Conservation (phyloP, 495 filamentous ascomycete genomes). For the Penicillium tannophilum region DNA sequence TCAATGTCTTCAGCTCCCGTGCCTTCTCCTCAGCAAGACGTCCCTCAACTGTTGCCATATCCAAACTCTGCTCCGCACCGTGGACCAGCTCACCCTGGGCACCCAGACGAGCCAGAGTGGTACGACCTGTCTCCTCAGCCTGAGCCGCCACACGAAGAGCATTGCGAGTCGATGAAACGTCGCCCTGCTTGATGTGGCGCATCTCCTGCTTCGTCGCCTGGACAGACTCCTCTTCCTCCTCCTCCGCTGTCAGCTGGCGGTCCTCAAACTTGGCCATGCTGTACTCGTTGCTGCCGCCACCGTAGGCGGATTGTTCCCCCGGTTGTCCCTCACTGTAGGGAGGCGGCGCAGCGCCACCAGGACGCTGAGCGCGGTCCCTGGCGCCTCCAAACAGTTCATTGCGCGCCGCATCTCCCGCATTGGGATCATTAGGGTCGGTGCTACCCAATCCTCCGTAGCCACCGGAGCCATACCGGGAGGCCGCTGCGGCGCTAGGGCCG, state of each 20-base stretch:
- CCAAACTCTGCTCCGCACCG: slow-evolving; percentile 74
- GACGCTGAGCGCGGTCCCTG: slow-evolving; percentile 50
- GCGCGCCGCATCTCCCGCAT: slow-evolving; percentile 53
- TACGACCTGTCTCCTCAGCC: slow-evolving; percentile 69
- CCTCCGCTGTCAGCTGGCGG: slow-evolving; percentile 73
- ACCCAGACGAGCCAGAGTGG: slow-evolving; percentile 69
- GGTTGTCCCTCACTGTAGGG: slow-evolving; percentile 43
- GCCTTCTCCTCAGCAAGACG: slow-evolving; percentile 74
- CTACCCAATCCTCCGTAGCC: slow-evolving; percentile 74
- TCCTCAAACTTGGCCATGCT: slow-evolving; percentile 64
- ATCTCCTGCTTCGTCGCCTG: slow-evolving; percentile 73
- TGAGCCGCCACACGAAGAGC: slow-evolving; percentile 65
- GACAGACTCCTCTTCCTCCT: slow-evolving; percentile 70
- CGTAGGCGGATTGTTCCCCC: slow-evolving; percentile 36
- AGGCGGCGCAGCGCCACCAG: slow-evolving; percentile 35
- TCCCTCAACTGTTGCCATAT: slow-evolving; percentile 67
- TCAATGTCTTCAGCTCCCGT: slow-evolving; percentile 72
- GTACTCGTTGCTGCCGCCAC: slow-evolving; percentile 49
- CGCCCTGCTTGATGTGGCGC: slow-evolving; percentile 71
- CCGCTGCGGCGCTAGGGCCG: slow-evolving; percentile 29
- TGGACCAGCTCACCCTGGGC: slow-evolving; percentile 76
- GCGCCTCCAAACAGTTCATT: slow-evolving; percentile 69
- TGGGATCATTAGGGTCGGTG: slow-evolving; percentile 55
- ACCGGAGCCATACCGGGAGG: slow-evolving; percentile 57
- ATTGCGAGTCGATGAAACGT: slow-evolving; percentile 71